Evolutionary conservation across 768 basidiomycete species (phyloP).

Genomic region (Kwoniella mangroviensis): DNA sequence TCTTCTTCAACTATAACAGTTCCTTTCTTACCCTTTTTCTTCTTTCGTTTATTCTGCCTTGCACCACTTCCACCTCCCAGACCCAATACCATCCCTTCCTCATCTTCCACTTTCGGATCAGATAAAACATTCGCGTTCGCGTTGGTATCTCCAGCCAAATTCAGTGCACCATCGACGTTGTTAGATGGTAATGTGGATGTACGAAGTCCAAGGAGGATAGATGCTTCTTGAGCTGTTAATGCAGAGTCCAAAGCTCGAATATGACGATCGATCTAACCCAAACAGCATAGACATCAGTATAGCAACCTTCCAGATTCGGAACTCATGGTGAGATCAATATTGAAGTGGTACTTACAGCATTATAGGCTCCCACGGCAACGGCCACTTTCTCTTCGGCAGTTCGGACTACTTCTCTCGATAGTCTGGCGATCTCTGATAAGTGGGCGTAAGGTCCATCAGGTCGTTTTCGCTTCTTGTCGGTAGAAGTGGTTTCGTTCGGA

Average conservation of each 20-base stretch:
- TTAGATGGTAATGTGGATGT: slow-evolving; percentile 48
- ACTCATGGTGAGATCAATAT: background rate
- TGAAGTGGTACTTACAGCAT: slow-evolving; percentile 42
- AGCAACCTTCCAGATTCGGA: background rate
- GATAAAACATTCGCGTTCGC: background rate
- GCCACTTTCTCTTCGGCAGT: slow-evolving; percentile 58
- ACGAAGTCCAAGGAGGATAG: slow-evolving; percentile 51
- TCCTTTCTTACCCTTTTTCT: slow-evolving; percentile 33
- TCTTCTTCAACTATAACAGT: background rate
- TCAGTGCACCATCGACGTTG: slow-evolving; percentile 33
- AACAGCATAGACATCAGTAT: no score
- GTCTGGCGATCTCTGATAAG: slow-evolving; percentile 50
- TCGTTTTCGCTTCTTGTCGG: background rate
- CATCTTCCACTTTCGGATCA: slow-evolving; percentile 9
- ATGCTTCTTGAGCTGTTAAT: slow-evolving; percentile 51
- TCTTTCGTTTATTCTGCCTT: slow-evolving; percentile 7
- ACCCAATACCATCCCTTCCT: slow-evolving; percentile 19
- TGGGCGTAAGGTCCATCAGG: slow-evolving; percentile 18
- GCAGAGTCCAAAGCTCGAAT: slow-evolving; percentile 57
- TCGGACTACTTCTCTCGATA: slow-evolving; percentile 50
- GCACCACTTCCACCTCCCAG: slow-evolving; percentile 7
- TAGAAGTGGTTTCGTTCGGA: background rate
- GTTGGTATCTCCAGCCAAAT: slow-evolving; percentile 18
- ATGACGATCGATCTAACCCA: slow-evolving; percentile 54
- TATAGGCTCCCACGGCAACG: slow-evolving; percentile 56